Evolutionary conservation across 768 basidiomycete genomes (phyloP), one percentile per base, ranked within the genome.

Genomic region (Boletus reticuloceps): DNA sequence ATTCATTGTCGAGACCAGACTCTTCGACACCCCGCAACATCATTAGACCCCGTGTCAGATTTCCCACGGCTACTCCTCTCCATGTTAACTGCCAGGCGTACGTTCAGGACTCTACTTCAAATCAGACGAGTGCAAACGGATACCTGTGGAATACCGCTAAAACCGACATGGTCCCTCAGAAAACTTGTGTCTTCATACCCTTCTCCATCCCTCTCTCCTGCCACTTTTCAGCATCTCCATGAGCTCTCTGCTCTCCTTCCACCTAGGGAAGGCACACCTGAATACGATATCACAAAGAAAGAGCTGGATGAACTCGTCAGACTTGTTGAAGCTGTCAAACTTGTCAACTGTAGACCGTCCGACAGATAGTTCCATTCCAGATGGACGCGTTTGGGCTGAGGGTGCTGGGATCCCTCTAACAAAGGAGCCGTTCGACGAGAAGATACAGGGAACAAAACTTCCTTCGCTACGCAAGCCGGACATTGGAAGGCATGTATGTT

Each of bases 151-250:
- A 82, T 92, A 53, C 91, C 91, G 6, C 54, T 76, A 0, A 69
- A 72, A 43, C 85, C 91, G 20, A 85, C 86, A 1, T 93, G 91
- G 91, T 93, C 91, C 50, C 85, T 94, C 45, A 79, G 85, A 62
- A 74, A 85, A 46, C 79, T 93, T 10, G 72, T 93, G 7, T 86
- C 88, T 7, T 91, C 89, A 6, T 93, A 91, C 64, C 84, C 89
- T 4, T 80, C 77, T 13, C 89, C 89, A 17, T 75, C 74, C 2
- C 75, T 93, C 46, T 75, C 83, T 8, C 64, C 82, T 8, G 61
- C 71, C 22, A 86, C 83, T 1, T 74, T 94, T 51, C 76, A 75
- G 36, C 85, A 77, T 46, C 78, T 93, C 5, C 85, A 93, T 63
- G 74, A 84, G 38, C 78, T 91, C 44, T 85, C 91, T 46, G 91